These are phyloP conservation scores for Phytophthora parvispora DNA, from an alignment of 352 stramenopile genomes.

Conservation along the genomic window DNA sequence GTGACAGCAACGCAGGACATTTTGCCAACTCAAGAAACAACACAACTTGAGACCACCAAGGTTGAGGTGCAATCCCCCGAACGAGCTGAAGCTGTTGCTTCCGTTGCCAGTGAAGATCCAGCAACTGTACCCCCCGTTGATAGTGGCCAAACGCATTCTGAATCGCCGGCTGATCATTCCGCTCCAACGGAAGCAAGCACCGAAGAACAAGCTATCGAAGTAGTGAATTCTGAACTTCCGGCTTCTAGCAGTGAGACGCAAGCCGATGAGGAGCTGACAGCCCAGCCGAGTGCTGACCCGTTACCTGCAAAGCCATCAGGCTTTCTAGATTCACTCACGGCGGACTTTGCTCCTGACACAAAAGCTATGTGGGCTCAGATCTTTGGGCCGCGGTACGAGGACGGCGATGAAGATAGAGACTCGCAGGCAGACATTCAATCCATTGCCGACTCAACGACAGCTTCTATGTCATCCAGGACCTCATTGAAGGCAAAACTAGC, in stretches of 20 bases:
- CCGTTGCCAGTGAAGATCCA: not conserved
- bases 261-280: not conserved
- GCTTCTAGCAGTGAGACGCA: not conserved
- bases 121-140: not conserved
- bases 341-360: conserved; percentile 45
- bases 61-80: not conserved
- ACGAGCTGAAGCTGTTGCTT: not conserved
- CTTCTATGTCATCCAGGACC: conserved; percentile 24
- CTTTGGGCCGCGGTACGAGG: conserved; percentile 69
- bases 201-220: not conserved
- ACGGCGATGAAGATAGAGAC: conserved; percentile 23
- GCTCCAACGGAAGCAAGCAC: not conserved
- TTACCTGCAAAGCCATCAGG: conserved; percentile 8
- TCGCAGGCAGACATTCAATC: conserved; percentile 5
- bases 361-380: conserved; percentile 59
- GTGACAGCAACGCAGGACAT: not conserved
- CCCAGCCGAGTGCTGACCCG: conserved; percentile 1
- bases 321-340: conserved; percentile 43
- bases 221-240: not conserved
- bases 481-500: conserved; percentile 49
- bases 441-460: not conserved
- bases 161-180: not conserved
- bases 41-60: not conserved
- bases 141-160: not conserved
- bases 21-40: not conserved